Base-by-base conservation (phyloP, 768 basidiomycete genomes). In the Macrolepiota dolichaula region DNA sequence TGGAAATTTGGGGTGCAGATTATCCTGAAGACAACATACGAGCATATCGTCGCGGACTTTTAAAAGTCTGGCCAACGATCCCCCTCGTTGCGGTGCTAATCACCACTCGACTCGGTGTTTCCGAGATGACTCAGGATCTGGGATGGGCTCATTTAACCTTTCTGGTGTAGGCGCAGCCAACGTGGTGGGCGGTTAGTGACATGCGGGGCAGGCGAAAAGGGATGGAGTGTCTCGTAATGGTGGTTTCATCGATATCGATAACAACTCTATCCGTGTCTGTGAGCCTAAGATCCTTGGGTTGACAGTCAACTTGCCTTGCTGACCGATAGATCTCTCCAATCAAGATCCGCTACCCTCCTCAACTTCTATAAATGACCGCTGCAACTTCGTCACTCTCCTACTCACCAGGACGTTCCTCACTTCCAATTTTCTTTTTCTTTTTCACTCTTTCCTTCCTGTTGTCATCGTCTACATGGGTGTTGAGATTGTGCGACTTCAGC, bases 301-400 rank as follows among this genome's bases (percentile, higher is more conserved):
- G 52, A 25, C 46, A 42, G 51, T 47, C 46, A 25, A 60, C 50
- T 38, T 58, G 37, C 54, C 55, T 51, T 49, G 50, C 54, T 60
- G 52, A 44, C 71, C 12, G 63, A 62, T 74, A 75, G 74, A 75
- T 74, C 72, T 69, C 64, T 85, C 84, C 82, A 85, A 89, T 88
- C 87, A 83, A 85, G 87, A 87, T 89, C 87, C 85, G 85, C 77
- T 81, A n/a, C n/a, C n/a, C 79, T 81, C 83, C 81, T 72, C 71
- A 71, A 67, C 67, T 68, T 69, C 69, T 81, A 83, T 82, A 81
- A 80, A 76, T 74, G 71, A 70, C 61, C 37, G 62, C 59, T 51
- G 62, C 65, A 67, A 66, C 70, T 70, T 71, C 69, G 70, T 72
- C 71, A 75, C 73, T 77, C 78, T 71, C 70, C 62, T 65, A 29